These are phyloP conservation scores for Funneliformis mosseae DNA, from an alignment of 192 early-diverging fungal genomes.

Conservation along the genomic window DNA sequence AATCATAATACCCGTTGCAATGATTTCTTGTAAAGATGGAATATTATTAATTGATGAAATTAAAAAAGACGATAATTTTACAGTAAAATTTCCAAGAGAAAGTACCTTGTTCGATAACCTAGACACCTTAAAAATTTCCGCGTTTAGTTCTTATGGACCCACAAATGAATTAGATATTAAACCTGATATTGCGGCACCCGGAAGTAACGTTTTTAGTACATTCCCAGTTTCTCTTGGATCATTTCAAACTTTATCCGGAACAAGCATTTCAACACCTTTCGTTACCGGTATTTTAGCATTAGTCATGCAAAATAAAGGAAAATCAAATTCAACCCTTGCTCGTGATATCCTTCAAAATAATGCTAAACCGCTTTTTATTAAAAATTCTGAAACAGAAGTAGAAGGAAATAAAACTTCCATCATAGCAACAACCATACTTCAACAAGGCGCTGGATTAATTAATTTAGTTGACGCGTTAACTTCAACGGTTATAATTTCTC, in stretches of 20 bases:
- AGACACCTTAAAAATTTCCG: neutral
- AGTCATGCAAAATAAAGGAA: constrained; percentile 31
- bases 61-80: neutral
- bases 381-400: neutral
- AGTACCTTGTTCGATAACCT: neutral
- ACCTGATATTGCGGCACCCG: neutral
- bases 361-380: neutral
- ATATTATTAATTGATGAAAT: constrained; percentile 37
- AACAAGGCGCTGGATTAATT: constrained; percentile 76
- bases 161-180: constrained; percentile 35
- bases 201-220: constrained; percentile 32
- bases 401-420: neutral
- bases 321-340: neutral
- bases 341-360: neutral
- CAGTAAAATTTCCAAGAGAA: neutral
- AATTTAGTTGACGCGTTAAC: constrained; percentile 65
- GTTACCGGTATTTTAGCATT: constrained; percentile 45
- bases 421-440: constrained; percentile 54
- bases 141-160: constrained; percentile 34
- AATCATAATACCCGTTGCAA: constrained; percentile 51
- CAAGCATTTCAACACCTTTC: constrained; percentile 70
- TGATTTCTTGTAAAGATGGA: constrained; percentile 56
- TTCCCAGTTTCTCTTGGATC: neutral
- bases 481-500: constrained; percentile 53
- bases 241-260: constrained; percentile 52